Percentiles rank a stretch among this genome's conserved stretches.
Evolutionary conservation across 2,329 filamentous ascomycete genomes (phyloP).

Genomic region (Fusarium phyllophilum): DNA sequence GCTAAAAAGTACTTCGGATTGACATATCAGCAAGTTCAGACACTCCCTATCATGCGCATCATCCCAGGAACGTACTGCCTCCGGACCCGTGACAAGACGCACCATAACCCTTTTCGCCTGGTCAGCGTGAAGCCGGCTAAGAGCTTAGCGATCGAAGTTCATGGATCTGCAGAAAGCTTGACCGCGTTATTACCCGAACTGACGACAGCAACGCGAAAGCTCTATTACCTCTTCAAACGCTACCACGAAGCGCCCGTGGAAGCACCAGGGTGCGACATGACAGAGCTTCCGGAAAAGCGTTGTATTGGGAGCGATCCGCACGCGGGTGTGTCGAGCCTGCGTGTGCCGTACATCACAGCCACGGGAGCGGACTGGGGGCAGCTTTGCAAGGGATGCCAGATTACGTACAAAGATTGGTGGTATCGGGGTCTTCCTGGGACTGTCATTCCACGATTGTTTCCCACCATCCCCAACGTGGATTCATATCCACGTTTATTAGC

Average conservation of each 20-base stretch:
- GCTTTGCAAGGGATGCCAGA: background rate
- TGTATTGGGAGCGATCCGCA: rapidly evolving
- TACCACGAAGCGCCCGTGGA: background rate
- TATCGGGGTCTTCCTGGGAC: background rate
- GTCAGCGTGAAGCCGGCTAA: background rate
- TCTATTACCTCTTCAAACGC: background rate
- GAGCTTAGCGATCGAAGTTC: rapidly evolving
- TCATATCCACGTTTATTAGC: background rate
- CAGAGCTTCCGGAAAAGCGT: background rate
- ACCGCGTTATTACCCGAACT: rapidly evolving
- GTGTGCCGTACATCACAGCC: background rate
- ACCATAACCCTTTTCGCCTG: rapidly evolving
- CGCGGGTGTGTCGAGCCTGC: background rate
- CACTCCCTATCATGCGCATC: background rate
- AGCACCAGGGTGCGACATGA: background rate
- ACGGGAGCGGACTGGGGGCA: background rate
- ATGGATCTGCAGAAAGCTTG: background rate
- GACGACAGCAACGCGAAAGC: background rate
- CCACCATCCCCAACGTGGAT: no score
- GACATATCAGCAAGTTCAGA: background rate
- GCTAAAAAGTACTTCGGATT: background rate
- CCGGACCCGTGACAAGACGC: rapidly evolving
- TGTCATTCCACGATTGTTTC: background rate
- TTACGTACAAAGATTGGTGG: no score
- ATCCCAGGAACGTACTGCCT: background rate